Conservation (phyloP, 139 green algal species). For the Spirogloea muscicola region DNA sequence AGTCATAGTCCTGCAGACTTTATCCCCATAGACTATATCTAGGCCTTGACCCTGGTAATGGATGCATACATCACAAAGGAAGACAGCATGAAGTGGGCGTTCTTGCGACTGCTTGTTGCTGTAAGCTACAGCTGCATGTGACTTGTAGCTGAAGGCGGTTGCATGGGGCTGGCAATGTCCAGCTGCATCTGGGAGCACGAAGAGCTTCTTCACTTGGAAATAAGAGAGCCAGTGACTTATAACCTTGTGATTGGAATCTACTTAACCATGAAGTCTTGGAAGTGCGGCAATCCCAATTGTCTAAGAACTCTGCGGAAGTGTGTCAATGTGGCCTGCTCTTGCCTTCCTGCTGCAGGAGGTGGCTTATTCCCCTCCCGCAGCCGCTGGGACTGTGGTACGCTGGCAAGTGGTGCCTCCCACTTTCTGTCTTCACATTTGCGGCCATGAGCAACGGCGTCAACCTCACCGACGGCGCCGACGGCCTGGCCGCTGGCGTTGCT, state of each 20-base stretch:
- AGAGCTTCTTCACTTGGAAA: not conserved
- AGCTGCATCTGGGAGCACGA: no score
- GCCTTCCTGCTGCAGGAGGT: constrained; percentile 29
- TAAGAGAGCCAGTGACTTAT: not conserved
- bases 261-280: not conserved
- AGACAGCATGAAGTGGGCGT: not conserved
- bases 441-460: constrained; percentile 59
- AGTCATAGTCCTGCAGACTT: not conserved
- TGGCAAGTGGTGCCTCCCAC: constrained; percentile 30
- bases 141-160: no score
- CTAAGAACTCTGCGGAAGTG: not conserved
- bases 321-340: no score
- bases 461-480: constrained; percentile 61
- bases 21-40: constrained; percentile 2
- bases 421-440: constrained; percentile 45
- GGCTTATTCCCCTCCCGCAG: constrained; percentile 7
- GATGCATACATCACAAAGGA: not conserved
- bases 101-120: no score
- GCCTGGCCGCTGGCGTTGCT: constrained; percentile 45
- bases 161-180: no score
- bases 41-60: constrained; percentile 1
- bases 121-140: no score
- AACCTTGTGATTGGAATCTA: not conserved
- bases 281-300: no score
- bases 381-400: constrained; percentile 4